Evolutionary conservation across 2,329 filamentous ascomycete genomes (phyloP).

Genomic region (Pezicula rhizophila): DNA sequence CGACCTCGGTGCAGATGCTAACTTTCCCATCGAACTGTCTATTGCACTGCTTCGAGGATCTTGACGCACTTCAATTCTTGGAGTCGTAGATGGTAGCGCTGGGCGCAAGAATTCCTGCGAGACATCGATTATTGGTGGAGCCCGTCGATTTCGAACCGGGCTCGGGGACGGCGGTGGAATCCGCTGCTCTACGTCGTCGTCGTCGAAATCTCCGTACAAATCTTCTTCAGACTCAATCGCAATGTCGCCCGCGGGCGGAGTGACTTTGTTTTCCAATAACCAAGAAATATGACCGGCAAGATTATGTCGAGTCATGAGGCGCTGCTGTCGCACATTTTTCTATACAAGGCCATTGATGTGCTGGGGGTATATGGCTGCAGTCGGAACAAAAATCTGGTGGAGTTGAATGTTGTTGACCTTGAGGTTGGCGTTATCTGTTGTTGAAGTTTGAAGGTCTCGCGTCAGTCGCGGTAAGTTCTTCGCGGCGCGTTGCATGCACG

Average conservation of each 20-base stretch:
- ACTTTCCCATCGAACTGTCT: slow-evolving; percentile 24
- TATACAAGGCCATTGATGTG: slow-evolving; percentile 18
- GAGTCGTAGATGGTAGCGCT: slow-evolving; percentile 12
- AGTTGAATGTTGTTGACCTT: no score
- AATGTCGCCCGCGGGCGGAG: slow-evolving; percentile 15
- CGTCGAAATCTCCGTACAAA: slow-evolving; percentile 10
- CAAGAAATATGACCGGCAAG: slow-evolving; percentile 27
- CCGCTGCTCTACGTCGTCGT: slow-evolving; percentile 7
- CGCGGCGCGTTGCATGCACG: no score
- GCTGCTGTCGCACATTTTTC: slow-evolving; percentile 11
- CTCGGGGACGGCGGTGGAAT: slow-evolving; percentile 3
- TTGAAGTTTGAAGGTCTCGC: no score
- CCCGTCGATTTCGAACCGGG: slow-evolving; percentile 9
- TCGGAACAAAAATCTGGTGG: no score
- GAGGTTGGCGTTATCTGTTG: no score
- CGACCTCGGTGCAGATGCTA: slow-evolving; percentile 20
- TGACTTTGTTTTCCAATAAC: slow-evolving; percentile 24
- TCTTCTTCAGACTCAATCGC: slow-evolving; percentile 2
- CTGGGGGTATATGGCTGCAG: no score
- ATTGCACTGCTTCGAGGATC: slow-evolving; percentile 4
- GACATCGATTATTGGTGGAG: slow-evolving; percentile 15
- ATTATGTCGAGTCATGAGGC: slow-evolving; percentile 30
- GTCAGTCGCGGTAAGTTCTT: no score
- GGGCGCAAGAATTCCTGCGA: slow-evolving; percentile 17
- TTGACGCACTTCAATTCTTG: slow-evolving; percentile 10